Base-by-base conservation (phyloP, 768 basidiomycete species). In the Pleurotus pulmonarius region DNA sequence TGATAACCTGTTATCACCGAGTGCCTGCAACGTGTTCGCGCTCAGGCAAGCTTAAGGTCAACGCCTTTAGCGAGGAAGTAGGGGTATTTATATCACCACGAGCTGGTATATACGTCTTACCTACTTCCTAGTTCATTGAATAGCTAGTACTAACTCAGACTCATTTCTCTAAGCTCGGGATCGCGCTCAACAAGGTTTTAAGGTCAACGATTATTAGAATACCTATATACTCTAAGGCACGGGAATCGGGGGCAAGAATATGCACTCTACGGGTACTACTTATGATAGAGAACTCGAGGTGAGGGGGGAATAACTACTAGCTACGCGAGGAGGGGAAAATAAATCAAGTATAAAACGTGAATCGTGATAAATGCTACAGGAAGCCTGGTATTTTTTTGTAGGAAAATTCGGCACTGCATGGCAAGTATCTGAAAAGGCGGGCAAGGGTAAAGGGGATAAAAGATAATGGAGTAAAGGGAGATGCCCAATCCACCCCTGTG, bases 301-400 rank as follows among this genome's bases (percentile, higher is more conserved):
- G 29, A 34, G 29, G 41, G 41, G 1, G 46, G 24, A 24, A 47
- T 20, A 24, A 24, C 46, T 47, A 47, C 46, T 47, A 47, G 46
- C 46, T 47, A 47, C 46, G 46, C 46, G 16, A 24, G 24, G 46
- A 47, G 46, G 24, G 8, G 22, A 24, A 47, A 47, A 47, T 47
- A 47, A 47, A 47, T 47, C 46, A 47, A 47, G 18, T 51, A 29
- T 25, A 55, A 38, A 55, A 18, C 24, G n/a, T 41, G 39, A 40
- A 38, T 16, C 26, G 26, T n/a, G 41, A 38, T 55, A 55, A 55
- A 55, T 46, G 55, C 55, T 56, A 56, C 55, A 56, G 55, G 55
- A 47, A 24, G 41, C 51, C 51, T 53, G 51, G 38, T 53, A 41
- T 39, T 40, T 53, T 52, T 49, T 49, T 49, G 48, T n/a, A 37